Percentiles rank a stretch among this genome's conserved stretches.
These are phyloP conservation scores for Mycena crocata DNA, from an alignment of 768 basidiomycete genomes.

Conservation along the genomic window DNA sequence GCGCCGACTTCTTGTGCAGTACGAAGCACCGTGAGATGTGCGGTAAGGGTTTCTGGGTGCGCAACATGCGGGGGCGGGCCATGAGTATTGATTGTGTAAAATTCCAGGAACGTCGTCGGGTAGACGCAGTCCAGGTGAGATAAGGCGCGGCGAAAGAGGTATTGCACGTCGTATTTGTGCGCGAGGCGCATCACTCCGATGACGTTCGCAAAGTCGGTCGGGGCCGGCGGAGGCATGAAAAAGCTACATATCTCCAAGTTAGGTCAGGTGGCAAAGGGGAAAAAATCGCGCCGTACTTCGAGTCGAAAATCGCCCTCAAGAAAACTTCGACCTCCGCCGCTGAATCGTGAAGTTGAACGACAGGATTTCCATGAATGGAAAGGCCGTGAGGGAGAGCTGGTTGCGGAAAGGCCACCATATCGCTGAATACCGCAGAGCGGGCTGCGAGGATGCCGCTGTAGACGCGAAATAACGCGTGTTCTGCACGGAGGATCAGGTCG, in stretches of 20 bases:
- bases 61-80: no score
- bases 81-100: not conserved
- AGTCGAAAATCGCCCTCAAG: not conserved
- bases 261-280: not conserved
- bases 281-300: not conserved
- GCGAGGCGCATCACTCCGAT: slow-evolving; percentile 3
- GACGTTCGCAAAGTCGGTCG: not conserved
- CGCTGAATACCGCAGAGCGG: not conserved
- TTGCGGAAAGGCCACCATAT: not conserved
- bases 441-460: not conserved
- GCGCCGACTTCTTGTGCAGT: not conserved
- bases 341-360: not conserved
- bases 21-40: not conserved
- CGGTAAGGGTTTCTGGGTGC: not conserved
- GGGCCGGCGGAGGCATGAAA: not conserved
- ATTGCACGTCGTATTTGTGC: slow-evolving; percentile 1
- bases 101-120: not conserved
- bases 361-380: not conserved
- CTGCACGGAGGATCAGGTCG: not conserved
- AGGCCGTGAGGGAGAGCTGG: not conserved
- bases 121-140: not conserved
- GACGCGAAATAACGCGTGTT: not conserved
- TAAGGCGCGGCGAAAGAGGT: slow-evolving; percentile 1
- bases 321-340: not conserved
- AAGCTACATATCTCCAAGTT: not conserved